These are phyloP conservation scores for Hyparrhenia diplandra DNA, from an alignment of 176 grass and related monocot species.

Conservation along the genomic window DNA sequence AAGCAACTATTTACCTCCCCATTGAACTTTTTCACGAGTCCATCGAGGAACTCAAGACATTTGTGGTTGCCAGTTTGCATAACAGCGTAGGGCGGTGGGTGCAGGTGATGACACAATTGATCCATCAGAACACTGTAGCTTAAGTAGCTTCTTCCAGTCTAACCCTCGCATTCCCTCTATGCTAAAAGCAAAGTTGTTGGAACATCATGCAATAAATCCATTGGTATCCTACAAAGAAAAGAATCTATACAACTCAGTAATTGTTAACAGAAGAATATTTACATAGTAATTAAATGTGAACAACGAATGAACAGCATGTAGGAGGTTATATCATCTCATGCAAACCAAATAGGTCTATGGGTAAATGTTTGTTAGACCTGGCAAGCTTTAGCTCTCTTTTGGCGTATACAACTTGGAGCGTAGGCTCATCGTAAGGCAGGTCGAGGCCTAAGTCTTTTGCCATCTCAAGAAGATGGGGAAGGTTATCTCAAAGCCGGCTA, in stretches of 20 bases:
- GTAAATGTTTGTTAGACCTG: no score
- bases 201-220: background rate
- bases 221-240: no score
- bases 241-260: no score
- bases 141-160: background rate
- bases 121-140: conserved; percentile 31
- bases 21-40: conserved; percentile 15
- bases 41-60: conserved; percentile 29
- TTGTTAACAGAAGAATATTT: no score
- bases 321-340: no score
- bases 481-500: background rate
- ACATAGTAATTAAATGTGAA: no score
- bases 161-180: conserved; percentile 45
- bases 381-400: background rate
- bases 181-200: conserved; percentile 32
- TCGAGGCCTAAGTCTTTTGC: background rate
- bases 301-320: no score
- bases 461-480: background rate
- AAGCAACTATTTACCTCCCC: conserved; percentile 17
- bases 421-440: background rate
- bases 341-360: no score
- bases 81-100: conserved; percentile 11
- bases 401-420: background rate
- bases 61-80: conserved; percentile 24
- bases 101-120: conserved; percentile 33